Conservation (phyloP, 2,329 filamentous ascomycete species). For the Colletotrichum sp. region DNA sequence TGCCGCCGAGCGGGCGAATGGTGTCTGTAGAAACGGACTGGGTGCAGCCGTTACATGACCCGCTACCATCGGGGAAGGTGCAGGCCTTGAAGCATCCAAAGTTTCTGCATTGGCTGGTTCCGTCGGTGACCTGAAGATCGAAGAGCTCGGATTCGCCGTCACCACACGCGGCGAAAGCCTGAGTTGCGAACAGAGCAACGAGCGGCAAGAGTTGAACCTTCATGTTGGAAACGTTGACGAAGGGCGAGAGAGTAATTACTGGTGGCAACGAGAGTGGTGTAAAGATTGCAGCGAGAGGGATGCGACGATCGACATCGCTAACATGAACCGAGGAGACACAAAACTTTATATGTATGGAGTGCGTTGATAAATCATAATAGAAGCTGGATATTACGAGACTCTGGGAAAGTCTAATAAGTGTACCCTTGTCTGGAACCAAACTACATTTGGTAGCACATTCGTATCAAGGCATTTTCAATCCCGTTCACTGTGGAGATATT, state of each 20-base stretch:
- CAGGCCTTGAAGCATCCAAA: not conserved
- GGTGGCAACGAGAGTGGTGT: not conserved
- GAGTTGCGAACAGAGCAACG: not conserved
- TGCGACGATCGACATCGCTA: fast-evolving
- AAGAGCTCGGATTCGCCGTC: not conserved
- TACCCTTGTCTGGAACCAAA: not conserved
- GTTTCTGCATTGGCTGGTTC: not conserved
- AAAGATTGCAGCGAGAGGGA: not conserved
- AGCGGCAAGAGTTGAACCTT: not conserved
- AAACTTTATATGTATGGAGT: not conserved
- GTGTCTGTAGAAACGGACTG: not conserved
- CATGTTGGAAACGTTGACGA: not conserved
- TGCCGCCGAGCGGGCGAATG: not conserved
- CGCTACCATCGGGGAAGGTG: not conserved
- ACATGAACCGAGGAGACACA: not conserved
- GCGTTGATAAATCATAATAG: not conserved
- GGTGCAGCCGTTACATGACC: not conserved
- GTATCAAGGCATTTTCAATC: not conserved
- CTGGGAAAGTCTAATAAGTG: not conserved
- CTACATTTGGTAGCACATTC: not conserved
- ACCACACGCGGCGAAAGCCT: not conserved
- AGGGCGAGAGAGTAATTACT: not conserved
- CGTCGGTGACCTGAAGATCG: not conserved
- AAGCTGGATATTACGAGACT: not conserved
- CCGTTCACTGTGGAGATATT: not conserved